Evolutionary conservation across 2,329 filamentous ascomycete species (phyloP).

Genomic region (Albophoma yamanashiensis): DNA sequence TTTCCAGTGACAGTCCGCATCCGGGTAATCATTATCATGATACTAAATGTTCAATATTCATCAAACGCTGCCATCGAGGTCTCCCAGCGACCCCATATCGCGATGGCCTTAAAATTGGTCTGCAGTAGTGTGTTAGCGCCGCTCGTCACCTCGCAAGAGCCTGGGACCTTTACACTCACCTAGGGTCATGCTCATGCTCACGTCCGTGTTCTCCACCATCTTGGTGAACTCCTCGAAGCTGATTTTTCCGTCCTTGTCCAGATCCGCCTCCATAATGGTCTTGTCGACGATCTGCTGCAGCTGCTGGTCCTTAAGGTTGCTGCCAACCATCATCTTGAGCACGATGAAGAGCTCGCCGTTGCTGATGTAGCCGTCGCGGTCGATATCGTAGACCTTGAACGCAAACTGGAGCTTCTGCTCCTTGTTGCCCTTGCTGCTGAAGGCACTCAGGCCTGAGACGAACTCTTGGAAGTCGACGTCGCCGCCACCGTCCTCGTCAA

Average conservation of each 20-base stretch:
- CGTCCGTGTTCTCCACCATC: slow-evolving; percentile 93
- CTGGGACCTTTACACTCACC: slow-evolving; percentile 32
- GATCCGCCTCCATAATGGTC: slow-evolving; percentile 98
- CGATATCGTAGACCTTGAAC: slow-evolving; percentile 99
- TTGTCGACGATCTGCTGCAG: slow-evolving; percentile 99
- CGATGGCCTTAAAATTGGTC: slow-evolving; percentile 11
- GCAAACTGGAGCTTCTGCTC: slow-evolving; percentile 96
- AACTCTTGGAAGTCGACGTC: slow-evolving; percentile 99
- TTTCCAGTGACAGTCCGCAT: slow-evolving; percentile 1
- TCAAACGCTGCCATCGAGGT: slow-evolving; percentile 4
- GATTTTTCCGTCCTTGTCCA: slow-evolving; percentile 93
- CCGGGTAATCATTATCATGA: slow-evolving; percentile 16
- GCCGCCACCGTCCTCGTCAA: slow-evolving; percentile 95
- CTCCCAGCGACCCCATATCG: slow-evolving; percentile 8
- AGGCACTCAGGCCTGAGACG: slow-evolving; percentile 86
- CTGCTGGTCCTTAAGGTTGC: slow-evolving; percentile 97
- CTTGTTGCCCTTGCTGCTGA: slow-evolving; percentile 97
- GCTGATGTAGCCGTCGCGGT: slow-evolving; percentile 95
- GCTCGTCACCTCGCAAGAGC: background rate
- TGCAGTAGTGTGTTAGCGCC: slow-evolving; percentile 3
- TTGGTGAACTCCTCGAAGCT: slow-evolving; percentile 98
- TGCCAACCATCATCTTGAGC: slow-evolving; percentile 99
- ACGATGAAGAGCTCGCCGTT: slow-evolving; percentile 99
- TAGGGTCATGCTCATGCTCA: slow-evolving; percentile 66
- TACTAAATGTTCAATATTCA: slow-evolving; percentile 8